A percentile compares a stretch with the other conserved stretches of the same genome.
These are phyloP conservation scores for Yamadazyma songkhlaensis DNA, from an alignment of 1,139 yeast genomes.

Conservation along the genomic window DNA sequence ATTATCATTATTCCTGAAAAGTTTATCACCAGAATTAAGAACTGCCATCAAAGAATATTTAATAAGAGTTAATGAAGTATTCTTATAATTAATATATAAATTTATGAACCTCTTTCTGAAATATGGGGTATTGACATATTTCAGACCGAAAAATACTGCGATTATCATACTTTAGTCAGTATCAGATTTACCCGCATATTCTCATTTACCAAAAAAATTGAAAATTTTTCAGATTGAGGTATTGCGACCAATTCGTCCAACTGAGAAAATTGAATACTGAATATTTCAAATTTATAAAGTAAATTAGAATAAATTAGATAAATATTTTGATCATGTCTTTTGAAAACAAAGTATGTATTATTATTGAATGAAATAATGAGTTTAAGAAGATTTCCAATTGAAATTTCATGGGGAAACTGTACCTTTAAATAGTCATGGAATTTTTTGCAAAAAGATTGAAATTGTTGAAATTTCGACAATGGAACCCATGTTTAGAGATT, in stretches of 20 bases:
- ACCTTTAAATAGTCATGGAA: no score
- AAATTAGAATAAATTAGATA: conserved; percentile 1
- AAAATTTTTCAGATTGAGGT: conserved; percentile 15
- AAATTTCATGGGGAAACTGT: no score
- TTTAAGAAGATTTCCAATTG: background rate
- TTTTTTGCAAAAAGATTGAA: background rate
- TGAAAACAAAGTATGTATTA: conserved; percentile 47
- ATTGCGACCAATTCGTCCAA: conserved; percentile 14
- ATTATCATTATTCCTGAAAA: conserved; percentile 64
- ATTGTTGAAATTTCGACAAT: background rate
- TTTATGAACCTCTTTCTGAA: background rate
- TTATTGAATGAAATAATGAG: background rate
- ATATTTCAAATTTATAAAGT: conserved; percentile 3
- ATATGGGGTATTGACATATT: no score
- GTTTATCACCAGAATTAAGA: conserved; percentile 68
- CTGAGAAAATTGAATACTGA: conserved; percentile 6
- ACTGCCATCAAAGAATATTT: conserved; percentile 64
- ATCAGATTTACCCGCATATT: conserved; percentile 10
- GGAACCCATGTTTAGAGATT: no score
- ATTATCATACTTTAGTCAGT: background rate
- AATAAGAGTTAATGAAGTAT: conserved; percentile 62
- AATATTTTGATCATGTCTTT: conserved; percentile 35
- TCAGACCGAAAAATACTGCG: background rate
- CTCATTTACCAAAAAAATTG: background rate
- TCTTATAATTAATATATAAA: background rate